Evolutionary conservation across 176 grass and related monocot species (phyloP).

Genomic region (Secale cereale): DNA sequence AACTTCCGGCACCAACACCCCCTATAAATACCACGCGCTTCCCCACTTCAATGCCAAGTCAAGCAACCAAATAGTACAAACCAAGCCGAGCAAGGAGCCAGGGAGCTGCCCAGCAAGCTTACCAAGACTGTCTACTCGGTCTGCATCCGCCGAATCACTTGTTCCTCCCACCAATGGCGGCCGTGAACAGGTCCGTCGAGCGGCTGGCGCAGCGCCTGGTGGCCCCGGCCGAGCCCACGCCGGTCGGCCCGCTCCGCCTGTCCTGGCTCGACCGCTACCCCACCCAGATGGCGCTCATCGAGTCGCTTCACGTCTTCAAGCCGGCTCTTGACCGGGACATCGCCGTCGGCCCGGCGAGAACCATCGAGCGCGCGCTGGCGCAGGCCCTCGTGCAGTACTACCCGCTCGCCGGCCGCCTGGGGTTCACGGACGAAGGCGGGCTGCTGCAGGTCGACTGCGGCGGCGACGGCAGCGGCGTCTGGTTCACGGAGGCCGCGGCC

Average conservation of each 20-base stretch:
- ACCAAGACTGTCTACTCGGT: too few species aligned
- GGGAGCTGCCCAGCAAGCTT: too few species aligned
- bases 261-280: constrained; percentile 94
- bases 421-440: constrained; percentile 42
- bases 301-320: constrained; percentile 88
- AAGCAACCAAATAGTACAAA: not conserved
- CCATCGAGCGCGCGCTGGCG: constrained; percentile 48
- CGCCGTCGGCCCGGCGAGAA: not conserved
- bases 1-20: not conserved
- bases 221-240: constrained; percentile 50
- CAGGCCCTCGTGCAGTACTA: constrained; percentile 61
- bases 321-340: not conserved
- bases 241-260: constrained; percentile 33
- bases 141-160: too few species aligned
- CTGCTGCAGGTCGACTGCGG: constrained; percentile 65
- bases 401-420: constrained; percentile 64
- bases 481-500: constrained; percentile 59
- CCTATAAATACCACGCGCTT: not conserved
- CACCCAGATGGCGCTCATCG: constrained; percentile 84
- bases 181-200: constrained; percentile 25
- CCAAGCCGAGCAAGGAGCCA: too few species aligned
- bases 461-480: constrained; percentile 49
- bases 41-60: not conserved
- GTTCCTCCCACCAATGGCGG: too few species aligned
- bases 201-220: constrained; percentile 44